phyloP scores from a whole-genome alignment of 2,329 filamentous ascomycete species.

The Penicillium rolfsii region DNA sequence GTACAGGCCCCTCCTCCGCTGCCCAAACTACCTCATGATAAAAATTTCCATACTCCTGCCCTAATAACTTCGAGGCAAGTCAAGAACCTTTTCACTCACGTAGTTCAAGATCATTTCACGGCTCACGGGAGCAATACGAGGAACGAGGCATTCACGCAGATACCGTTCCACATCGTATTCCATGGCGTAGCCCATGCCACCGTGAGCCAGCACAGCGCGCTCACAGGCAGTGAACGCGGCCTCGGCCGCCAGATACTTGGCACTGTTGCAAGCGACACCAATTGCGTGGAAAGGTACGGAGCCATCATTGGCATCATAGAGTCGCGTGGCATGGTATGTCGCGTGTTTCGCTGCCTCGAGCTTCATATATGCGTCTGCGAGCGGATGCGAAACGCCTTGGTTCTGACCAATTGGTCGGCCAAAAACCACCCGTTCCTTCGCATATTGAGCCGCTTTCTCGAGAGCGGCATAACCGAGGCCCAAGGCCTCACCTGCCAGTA shows the following conservation, averaged over 20 bases:
- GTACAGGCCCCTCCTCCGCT: conserved; percentile 17
- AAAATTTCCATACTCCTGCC: neutral
- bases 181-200: conserved; percentile 66
- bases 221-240: conserved; percentile 65
- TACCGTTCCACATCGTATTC: conserved; percentile 67
- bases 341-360: conserved; percentile 64
- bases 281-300: conserved; percentile 60
- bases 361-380: conserved; percentile 63
- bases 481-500: conserved; percentile 77
- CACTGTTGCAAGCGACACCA: conserved; percentile 68
- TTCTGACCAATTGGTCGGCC: conserved; percentile 62
- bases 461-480: conserved; percentile 76
- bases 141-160: conserved; percentile 62
- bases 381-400: conserved; percentile 62
- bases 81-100: conserved; percentile 50
- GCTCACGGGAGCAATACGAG: conserved; percentile 62
- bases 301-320: conserved; percentile 60
- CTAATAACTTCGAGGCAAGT: conserved; percentile 49
- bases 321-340: conserved; percentile 62
- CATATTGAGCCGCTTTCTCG: conserved; percentile 65
- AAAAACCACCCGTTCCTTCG: conserved; percentile 64
- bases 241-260: conserved; percentile 68
- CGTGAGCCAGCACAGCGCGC: conserved; percentile 59
- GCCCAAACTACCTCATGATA: neutral
- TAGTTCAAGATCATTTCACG: conserved; percentile 54